These are phyloP conservation scores for Paralagenidium karlingii DNA, from an alignment of 352 stramenopile species.

Conservation along the genomic window DNA sequence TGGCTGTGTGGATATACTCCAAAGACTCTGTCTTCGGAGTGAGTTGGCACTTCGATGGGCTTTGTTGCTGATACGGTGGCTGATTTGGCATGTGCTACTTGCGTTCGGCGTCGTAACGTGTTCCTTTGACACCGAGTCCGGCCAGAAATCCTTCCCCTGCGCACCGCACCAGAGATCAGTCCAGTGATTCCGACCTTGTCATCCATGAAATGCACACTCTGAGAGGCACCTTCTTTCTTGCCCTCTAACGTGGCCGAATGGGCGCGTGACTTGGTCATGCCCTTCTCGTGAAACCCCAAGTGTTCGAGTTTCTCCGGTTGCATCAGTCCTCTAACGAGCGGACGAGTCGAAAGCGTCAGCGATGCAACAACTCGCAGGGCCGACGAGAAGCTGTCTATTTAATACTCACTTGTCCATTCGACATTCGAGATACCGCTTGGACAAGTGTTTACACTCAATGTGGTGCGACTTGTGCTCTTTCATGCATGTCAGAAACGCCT, in stretches of 20 bases:
- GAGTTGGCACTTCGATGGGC: too few relatives aligned
- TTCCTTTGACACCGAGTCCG: constrained; percentile 57
- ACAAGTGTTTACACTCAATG: constrained; percentile 85
- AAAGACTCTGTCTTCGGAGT: too few relatives aligned
- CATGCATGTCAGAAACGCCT: constrained; percentile 79
- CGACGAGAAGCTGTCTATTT: background rate
- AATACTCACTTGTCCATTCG: constrained; percentile 75
- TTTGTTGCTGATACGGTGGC: too few relatives aligned
- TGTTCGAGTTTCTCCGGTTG: constrained; percentile 70
- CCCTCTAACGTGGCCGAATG: constrained; percentile 27
- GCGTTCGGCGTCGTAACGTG: constrained; percentile 41
- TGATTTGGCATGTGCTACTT: too few relatives aligned
- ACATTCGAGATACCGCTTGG: constrained; percentile 78
- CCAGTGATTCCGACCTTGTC: background rate
- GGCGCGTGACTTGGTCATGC: constrained; percentile 53
- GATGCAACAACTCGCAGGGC: constrained; percentile 5
- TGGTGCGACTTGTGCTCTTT: constrained; percentile 68
- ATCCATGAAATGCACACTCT: background rate
- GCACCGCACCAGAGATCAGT: background rate
- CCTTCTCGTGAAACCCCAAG: constrained; percentile 72
- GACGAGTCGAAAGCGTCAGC: background rate
- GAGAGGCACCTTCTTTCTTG: constrained; percentile 43
- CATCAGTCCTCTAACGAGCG: constrained; percentile 55
- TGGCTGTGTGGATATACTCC: too few relatives aligned
- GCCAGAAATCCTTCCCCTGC: constrained; percentile 72